These are phyloP conservation scores for Saturnispora hagleri DNA, from an alignment of 805 yeast genomes.

Conservation along the genomic window DNA sequence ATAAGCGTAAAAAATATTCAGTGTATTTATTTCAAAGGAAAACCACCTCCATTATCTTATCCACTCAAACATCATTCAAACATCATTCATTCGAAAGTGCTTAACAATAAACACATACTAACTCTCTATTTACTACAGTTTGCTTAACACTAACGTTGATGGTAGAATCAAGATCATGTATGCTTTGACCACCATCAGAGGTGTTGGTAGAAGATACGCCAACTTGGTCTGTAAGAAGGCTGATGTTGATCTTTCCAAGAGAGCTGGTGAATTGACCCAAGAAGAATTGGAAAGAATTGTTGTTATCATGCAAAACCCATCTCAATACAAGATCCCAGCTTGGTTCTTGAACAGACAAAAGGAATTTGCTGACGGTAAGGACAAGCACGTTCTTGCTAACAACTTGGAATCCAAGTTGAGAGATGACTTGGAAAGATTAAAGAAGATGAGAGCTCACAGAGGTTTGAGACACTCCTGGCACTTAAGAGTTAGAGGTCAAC, in stretches of 20 bases:
- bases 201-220: slow-evolving; percentile 99
- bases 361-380: slow-evolving; percentile 97
- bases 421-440: slow-evolving; percentile 99
- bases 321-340: slow-evolving; percentile 97
- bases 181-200: slow-evolving; percentile 99
- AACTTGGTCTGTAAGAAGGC: slow-evolving; percentile 99
- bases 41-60: no score
- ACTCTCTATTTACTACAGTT: slow-evolving; percentile 43
- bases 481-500: slow-evolving; percentile 99
- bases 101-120: slow-evolving; percentile 22
- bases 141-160: slow-evolving; percentile 99
- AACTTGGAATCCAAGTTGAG: slow-evolving; percentile 98
- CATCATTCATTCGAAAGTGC: no score
- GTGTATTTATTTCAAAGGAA: background rate
- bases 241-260: slow-evolving; percentile 94
- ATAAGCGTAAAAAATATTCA: no score
- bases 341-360: slow-evolving; percentile 99
- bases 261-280: slow-evolving; percentile 99
- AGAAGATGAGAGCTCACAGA: slow-evolving; percentile 99
- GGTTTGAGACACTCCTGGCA: slow-evolving; percentile 99
- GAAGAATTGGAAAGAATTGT: slow-evolving; percentile 99
- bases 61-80: background rate
- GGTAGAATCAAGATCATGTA: slow-evolving; percentile 99
- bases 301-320: slow-evolving; percentile 99
- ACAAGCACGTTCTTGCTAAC: slow-evolving; percentile 98